These are phyloP conservation scores for Chrysanthemum seticuspe DNA, from an alignment of 129 eudicot genomes.

Conservation along the genomic window DNA sequence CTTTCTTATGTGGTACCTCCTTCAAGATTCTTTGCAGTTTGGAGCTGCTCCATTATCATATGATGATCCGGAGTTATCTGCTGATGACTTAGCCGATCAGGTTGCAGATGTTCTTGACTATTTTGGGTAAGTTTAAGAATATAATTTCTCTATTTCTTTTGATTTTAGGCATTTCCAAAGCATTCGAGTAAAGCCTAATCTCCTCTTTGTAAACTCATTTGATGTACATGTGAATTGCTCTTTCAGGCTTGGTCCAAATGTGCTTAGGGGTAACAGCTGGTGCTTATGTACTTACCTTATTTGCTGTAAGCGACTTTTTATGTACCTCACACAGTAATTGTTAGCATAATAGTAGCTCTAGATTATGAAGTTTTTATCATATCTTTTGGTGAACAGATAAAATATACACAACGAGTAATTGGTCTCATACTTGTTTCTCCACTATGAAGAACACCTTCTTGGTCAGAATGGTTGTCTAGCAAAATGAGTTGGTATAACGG, in stretches of 20 bases:
- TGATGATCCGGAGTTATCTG: slow-evolving; percentile 53
- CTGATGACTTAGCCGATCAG: slow-evolving; percentile 88
- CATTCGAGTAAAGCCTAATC: slow-evolving; percentile 6
- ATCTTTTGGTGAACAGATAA: slow-evolving; percentile 45
- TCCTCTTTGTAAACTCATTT: neutral
- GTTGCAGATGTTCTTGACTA: slow-evolving; percentile 80
- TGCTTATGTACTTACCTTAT: slow-evolving; percentile 82
- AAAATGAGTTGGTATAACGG: neutral
- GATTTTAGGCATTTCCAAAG: neutral
- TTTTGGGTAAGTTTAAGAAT: slow-evolving; percentile 60
- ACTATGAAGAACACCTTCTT: slow-evolving; percentile 84
- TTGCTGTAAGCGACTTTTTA: slow-evolving; percentile 65
- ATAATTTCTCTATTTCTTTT: neutral
- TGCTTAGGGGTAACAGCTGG: slow-evolving; percentile 96
- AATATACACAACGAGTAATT: slow-evolving; percentile 62
- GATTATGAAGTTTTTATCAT: slow-evolving; percentile 6
- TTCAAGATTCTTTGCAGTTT: slow-evolving; percentile 68
- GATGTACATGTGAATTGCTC: slow-evolving; percentile 13
- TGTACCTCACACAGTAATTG: neutral
- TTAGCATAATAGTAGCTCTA: neutral
- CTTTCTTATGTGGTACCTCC: slow-evolving; percentile 34
- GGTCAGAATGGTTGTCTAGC: slow-evolving; percentile 93
- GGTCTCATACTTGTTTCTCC: slow-evolving; percentile 93
- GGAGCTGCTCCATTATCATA: slow-evolving; percentile 62
- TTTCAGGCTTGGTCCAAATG: slow-evolving; percentile 73